These are phyloP conservation scores for Rubia yunnanensis DNA, from an alignment of 257 asterid genomes.

Conservation along the genomic window DNA sequence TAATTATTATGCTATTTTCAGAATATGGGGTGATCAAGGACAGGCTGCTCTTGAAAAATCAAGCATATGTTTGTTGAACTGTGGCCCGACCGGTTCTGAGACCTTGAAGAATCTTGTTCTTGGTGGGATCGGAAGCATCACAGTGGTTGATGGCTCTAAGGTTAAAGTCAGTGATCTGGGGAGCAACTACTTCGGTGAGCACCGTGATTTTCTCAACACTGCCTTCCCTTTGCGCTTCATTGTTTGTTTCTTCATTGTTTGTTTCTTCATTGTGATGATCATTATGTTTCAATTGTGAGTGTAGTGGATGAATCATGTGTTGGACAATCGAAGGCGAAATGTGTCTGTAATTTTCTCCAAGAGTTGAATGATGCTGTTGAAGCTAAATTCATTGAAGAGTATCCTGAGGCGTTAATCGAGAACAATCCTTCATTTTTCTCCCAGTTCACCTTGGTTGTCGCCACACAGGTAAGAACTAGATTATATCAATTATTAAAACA, in stretches of 20 bases:
- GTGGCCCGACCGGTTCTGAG: conserved; percentile 98
- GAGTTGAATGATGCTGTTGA: conserved; percentile 96
- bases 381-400: conserved; percentile 82
- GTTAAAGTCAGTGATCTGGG: conserved; percentile 93
- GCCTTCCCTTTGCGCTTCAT: background rate
- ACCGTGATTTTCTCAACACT: background rate
- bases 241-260: background rate
- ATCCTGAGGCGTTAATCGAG: conserved; percentile 63
- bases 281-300: background rate
- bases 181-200: conserved; percentile 79
- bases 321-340: conserved; percentile 89
- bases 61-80: conserved; percentile 86
- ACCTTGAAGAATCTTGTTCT: conserved; percentile 88
- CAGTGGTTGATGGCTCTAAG: conserved; percentile 91
- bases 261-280: conserved; percentile 3
- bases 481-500: background rate
- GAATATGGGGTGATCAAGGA: conserved; percentile 99
- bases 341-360: conserved; percentile 83
- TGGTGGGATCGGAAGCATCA: conserved; percentile 95
- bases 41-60: conserved; percentile 95
- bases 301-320: conserved; percentile 80
- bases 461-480: conserved; percentile 50
- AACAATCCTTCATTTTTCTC: conserved; percentile 81
- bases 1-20: conserved; percentile 21
- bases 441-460: conserved; percentile 78